Base-by-base conservation (phyloP, 2,329 filamentous ascomycete genomes). In the Fusarium sacchari region DNA sequence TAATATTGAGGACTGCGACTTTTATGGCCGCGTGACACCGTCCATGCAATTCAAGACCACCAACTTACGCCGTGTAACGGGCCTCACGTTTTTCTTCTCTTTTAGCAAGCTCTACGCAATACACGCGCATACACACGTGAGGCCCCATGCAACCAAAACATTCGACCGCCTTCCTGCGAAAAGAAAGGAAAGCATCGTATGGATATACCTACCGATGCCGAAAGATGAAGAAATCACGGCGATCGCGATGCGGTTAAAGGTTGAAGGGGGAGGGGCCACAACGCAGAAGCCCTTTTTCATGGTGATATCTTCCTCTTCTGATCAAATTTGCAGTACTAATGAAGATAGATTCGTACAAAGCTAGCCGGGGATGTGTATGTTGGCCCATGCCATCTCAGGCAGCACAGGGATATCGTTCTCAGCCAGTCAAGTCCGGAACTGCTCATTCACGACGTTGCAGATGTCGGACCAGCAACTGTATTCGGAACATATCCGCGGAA, bases 11-110 rank as follows among this genome's bases (percentile, higher is more conserved):
- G 36, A 58, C 22, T 69, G 67, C 40, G 36, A 69, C 5, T 49
- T 69, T 6, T 53, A 59, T 8, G 67, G 67, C 6, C 67, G 67
- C 1, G 59, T 69, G 22, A 53, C 59, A 65, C 36, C 36, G 22
- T 53, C 52, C 7, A 59, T 59, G 36, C 65, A 69, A 18, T 64
- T 69, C 20, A 69, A 30, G 18, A 69, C 36, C 30, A 39, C 69
- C 36, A 20, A 69, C 39, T 7, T 69, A n/a, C 24, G 58, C 37
- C 13, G 44, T 52, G 67, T 32, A 37, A 65, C 40, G 7, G 67
- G 67, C 34, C 59, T 69, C n/a, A 69, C 65, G 7, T 69, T 69
- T 14, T 65, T 69, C 39, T 69, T 64, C 60, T 52, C 59, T 3
- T 52, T 64, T 10, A 69, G 67, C 14, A 65, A 69, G 43, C 66